These are phyloP conservation scores for Dictyostelium brefeldianum DNA, from an alignment of 78 protist genomes.

Conservation along the genomic window DNA sequence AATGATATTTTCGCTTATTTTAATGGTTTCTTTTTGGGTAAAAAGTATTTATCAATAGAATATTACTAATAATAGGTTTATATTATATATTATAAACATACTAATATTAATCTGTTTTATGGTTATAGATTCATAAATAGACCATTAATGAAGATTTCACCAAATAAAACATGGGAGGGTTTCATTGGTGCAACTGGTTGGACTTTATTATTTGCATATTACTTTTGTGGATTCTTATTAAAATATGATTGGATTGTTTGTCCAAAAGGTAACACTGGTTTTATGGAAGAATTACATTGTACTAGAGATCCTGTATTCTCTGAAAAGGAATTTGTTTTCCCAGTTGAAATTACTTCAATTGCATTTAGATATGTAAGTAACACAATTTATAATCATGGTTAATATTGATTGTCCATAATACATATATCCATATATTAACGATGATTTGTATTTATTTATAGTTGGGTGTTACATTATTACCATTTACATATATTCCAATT, in stretches of 20 bases:
- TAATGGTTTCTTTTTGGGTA: slow-evolving; percentile 93
- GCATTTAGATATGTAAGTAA: slow-evolving; percentile 41
- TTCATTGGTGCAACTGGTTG: slow-evolving; percentile 94
- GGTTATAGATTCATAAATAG: slow-evolving; percentile 55
- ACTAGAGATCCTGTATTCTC: slow-evolving; percentile 60
- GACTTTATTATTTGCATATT: slow-evolving; percentile 89
- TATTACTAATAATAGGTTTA: neutral
- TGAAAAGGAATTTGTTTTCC: slow-evolving; percentile 45
- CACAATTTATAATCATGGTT: too few relatives aligned
- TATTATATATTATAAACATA: neutral
- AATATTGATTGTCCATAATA: slow-evolving; percentile 21
- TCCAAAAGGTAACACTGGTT: slow-evolving; percentile 64
- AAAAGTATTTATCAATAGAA: slow-evolving; percentile 5
- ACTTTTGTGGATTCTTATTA: slow-evolving; percentile 63
- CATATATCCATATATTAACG: too few relatives aligned
- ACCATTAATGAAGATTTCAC: slow-evolving; percentile 94
- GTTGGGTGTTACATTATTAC: slow-evolving; percentile 29
- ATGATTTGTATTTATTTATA: neutral
- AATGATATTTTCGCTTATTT: slow-evolving; percentile 97
- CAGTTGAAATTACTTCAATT: slow-evolving; percentile 41
- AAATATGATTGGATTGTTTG: slow-evolving; percentile 65
- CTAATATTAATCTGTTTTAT: neutral
- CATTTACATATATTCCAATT: slow-evolving; percentile 71
- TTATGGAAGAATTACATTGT: slow-evolving; percentile 61
- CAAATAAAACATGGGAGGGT: slow-evolving; percentile 99